phyloP scores from a whole-genome alignment of 441 rosid genomes.

The Manihot esculenta region DNA sequence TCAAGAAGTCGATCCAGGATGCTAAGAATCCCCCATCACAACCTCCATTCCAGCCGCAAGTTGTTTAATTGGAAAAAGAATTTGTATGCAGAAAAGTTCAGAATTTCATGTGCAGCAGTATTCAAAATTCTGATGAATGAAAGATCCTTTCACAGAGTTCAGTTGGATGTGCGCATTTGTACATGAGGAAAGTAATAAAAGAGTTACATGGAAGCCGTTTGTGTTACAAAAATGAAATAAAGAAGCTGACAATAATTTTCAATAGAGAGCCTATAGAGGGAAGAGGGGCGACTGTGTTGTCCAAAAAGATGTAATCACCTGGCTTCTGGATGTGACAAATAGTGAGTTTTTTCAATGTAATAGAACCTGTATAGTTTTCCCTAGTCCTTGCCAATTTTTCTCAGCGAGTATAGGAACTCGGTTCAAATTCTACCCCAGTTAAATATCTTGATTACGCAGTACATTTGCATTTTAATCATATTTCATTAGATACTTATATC shows the following conservation, averaged over 20 bases:
- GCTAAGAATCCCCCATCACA: slow-evolving; percentile 41
- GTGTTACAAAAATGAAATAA: slow-evolving; percentile 20
- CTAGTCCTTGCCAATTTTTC: background rate
- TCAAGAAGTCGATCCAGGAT: slow-evolving; percentile 38
- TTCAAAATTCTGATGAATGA: background rate
- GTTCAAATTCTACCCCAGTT: background rate
- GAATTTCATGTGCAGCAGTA: slow-evolving; percentile 2
- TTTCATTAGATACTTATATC: background rate
- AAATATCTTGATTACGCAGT: background rate
- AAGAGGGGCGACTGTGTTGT: slow-evolving; percentile 10
- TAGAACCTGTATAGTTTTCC: slow-evolving; percentile 12
- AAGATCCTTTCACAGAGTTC: background rate
- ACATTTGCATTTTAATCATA: background rate
- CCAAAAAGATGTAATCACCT: background rate
- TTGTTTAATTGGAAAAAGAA: background rate
- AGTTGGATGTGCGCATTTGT: slow-evolving; percentile 29
- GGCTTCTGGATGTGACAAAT: background rate
- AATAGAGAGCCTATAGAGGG: too few relatives aligned
- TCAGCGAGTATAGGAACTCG: background rate
- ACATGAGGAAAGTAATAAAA: slow-evolving; percentile 26
- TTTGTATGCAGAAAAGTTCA: background rate
- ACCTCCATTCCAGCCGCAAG: slow-evolving; percentile 26
- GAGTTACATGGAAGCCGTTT: background rate
- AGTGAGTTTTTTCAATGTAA: background rate
- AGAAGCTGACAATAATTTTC: background rate